phyloP scores from a whole-genome alignment of 2,329 filamentous ascomycete genomes.

The Monilinia vaccinii-corymbosi region DNA sequence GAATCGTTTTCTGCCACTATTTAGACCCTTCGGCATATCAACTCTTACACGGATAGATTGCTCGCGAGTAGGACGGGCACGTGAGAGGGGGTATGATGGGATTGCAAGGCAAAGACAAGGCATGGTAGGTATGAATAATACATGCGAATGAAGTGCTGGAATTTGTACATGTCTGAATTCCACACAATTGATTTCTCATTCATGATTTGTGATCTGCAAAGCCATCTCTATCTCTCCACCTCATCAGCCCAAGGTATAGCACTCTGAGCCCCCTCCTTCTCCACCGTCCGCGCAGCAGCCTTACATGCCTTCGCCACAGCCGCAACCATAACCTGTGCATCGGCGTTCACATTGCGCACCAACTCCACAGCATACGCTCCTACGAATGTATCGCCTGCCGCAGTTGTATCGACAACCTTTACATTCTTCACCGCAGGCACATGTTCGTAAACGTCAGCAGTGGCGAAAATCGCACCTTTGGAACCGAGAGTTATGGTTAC shows the following conservation, averaged over 20 bases:
- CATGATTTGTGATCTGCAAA: neutral
- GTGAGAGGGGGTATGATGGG: neutral
- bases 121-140: neutral
- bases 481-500: conserved; percentile 79
- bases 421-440: conserved; percentile 58
- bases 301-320: conserved; percentile 52
- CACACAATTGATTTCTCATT: neutral
- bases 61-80: neutral
- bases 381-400: conserved; percentile 89
- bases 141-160: neutral
- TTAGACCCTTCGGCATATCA: neutral
- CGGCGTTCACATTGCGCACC: conserved; percentile 39
- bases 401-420: conserved; percentile 83
- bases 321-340: conserved; percentile 23
- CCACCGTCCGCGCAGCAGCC: conserved; percentile 57
- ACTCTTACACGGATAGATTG: neutral
- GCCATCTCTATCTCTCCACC: conserved; percentile 22
- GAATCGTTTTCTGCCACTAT: neutral
- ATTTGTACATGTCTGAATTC: neutral
- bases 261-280: conserved; percentile 54
- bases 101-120: neutral
- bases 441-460: conserved; percentile 36
- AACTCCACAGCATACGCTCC: conserved; percentile 74
- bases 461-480: conserved; percentile 64
- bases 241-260: conserved; percentile 59